phyloP scores from a whole-genome alignment of 305 asterid genomes.

The Withania somnifera region DNA sequence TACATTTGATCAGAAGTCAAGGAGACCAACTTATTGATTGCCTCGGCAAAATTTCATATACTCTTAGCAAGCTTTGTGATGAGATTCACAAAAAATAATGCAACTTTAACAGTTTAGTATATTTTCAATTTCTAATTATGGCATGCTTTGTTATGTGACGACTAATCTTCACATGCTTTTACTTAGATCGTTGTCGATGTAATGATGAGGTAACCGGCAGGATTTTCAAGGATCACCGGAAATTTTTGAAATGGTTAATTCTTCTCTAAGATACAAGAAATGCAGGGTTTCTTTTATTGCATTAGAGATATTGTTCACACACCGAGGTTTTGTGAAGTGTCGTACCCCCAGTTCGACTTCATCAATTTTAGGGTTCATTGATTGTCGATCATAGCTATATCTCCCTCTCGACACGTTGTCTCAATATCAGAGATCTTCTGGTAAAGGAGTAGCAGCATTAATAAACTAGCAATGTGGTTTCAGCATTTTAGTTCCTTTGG shows the following conservation, averaged over 20 bases:
- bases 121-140: not conserved
- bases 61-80: constrained; percentile 54
- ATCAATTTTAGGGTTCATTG: not conserved
- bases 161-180: not conserved
- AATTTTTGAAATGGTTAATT: not conserved
- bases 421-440: not conserved
- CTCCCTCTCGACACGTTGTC: not conserved
- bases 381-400: not conserved
- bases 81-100: constrained; percentile 12
- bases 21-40: constrained; percentile 58
- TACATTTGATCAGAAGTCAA: constrained; percentile 41
- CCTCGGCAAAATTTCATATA: constrained; percentile 42
- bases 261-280: not conserved
- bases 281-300: not conserved
- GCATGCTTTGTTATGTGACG: not conserved
- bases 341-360: not conserved
- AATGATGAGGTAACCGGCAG: not conserved
- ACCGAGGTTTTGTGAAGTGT: not conserved
- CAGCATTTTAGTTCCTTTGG: not conserved
- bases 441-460: not conserved
- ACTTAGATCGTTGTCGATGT: not conserved
- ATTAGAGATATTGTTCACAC: not conserved
- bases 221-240: not conserved
- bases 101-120: not conserved
- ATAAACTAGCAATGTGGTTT: not conserved